These are phyloP conservation scores for Carex myosuroides DNA, from an alignment of 176 grass and related monocot genomes.

Conservation along the genomic window DNA sequence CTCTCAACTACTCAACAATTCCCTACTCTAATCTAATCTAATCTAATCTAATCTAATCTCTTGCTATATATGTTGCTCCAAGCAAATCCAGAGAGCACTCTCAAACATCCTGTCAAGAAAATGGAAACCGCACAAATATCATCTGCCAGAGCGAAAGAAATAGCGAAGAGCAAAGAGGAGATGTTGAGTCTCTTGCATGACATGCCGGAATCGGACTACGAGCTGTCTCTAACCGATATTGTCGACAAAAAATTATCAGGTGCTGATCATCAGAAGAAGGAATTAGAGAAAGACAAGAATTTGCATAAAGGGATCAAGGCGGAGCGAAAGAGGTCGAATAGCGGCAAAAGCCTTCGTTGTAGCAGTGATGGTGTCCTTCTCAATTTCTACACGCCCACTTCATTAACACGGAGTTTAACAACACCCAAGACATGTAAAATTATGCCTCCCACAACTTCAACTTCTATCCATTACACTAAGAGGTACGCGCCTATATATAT, in stretches of 20 bases:
- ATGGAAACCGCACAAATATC: background rate
- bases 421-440: background rate
- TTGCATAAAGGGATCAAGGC: background rate
- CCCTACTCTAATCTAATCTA: background rate
- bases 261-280: background rate
- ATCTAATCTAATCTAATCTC: background rate
- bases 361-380: conserved; percentile 84
- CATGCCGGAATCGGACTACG: conserved; percentile 64
- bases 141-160: conserved; percentile 56
- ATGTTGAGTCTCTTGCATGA: conserved; percentile 63
- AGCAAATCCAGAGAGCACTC: conserved; percentile 35
- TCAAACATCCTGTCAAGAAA: conserved; percentile 11
- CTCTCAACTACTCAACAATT: background rate
- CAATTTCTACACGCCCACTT: conserved; percentile 71
- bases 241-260: conserved; percentile 35
- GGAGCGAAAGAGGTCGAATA: conserved; percentile 28
- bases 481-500: background rate
- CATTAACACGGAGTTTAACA: conserved; percentile 71
- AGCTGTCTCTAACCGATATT: conserved; percentile 84
- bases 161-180: conserved; percentile 57
- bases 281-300: background rate
- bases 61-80: background rate
- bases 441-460: background rate
- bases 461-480: conserved; percentile 3
- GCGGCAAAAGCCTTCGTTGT: conserved; percentile 45